Evolutionary conservation across 768 basidiomycete species (phyloP), one percentile per base, ranked within the genome.

Genomic region (Mycena crocata): DNA sequence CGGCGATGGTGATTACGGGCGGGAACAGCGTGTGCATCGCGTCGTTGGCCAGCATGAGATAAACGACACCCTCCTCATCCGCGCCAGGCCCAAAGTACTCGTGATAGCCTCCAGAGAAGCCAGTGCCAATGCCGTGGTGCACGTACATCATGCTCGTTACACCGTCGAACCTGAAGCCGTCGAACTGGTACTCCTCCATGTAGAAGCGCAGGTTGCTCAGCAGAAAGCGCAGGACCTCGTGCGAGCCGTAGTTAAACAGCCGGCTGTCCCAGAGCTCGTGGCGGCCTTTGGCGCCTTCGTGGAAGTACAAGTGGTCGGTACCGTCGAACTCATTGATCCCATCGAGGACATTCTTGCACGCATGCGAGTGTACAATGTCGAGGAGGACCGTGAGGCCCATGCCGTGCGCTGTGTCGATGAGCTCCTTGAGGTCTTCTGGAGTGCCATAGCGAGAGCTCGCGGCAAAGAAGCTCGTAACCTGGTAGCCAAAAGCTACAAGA

Each of bases 91-190:
- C 97, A 78, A 98, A 99, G 80, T 99, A 99, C 79, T 99, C 98
- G 75, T 98, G 94, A 79, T 99, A 99, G 15, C 94, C 96, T 30
- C 97, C 96, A 44, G 95, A 97, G 82, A 99, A 99, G 21, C 97
- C 98, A 10, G 96, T 88, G 19, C 97, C 97, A 72, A 99, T 99
- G 13, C 98, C 98, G 78, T 99, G 98, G 75, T 99, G 98, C 56
- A 88, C 82, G 81, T 98, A 99, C 95, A 99, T 96, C 97, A 99
- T 99, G 75, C 95, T 96, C 5, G 98, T 99, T 51, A 99, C 98
- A 30, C 98, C 98, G 71, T 99, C 98, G 76, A 99, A 99, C 45
- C 98, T 84, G 88, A 98, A 99, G 14, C 98, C 98, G 73, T 99
- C 98, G 77, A 99, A 98, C 71, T 87, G 87, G 80, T 93, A 99